Conservation (phyloP, 805 yeast species). For the Clavispora phyllophila region DNA sequence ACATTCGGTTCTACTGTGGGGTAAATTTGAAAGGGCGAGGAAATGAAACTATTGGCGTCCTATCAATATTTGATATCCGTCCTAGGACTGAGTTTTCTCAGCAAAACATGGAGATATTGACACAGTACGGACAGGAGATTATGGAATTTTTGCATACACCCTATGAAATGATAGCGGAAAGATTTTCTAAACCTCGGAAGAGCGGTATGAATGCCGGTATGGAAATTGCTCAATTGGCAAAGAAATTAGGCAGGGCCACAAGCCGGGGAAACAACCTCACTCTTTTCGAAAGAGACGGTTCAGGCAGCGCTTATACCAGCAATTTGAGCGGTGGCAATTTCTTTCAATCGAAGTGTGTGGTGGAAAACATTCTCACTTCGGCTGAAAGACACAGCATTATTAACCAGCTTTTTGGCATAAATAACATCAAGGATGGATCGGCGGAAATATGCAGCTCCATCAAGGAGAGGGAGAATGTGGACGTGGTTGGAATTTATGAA, state of each 20-base stretch:
- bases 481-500: conserved; percentile 48
- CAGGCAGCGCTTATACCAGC: conserved; percentile 56
- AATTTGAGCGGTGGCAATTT: conserved; percentile 25
- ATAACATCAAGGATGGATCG: conserved; percentile 41
- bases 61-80: conserved; percentile 52
- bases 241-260: conserved; percentile 55
- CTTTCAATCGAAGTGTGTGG: not conserved
- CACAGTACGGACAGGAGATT: conserved; percentile 36
- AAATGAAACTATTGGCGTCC: conserved; percentile 48
- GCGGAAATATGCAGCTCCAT: conserved; percentile 33
- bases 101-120: conserved; percentile 30
- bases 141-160: conserved; percentile 39
- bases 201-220: conserved; percentile 9
- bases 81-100: conserved; percentile 35
- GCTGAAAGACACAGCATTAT: conserved; percentile 14
- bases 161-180: conserved; percentile 10
- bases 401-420: conserved; percentile 22
- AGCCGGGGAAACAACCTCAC: conserved; percentile 35
- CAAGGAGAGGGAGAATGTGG: conserved; percentile 27
- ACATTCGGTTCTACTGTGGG: conserved; percentile 58
- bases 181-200: not conserved
- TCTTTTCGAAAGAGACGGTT: conserved; percentile 59
- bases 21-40: conserved; percentile 46
- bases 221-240: conserved; percentile 27
- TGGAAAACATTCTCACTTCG: not conserved